A percentile compares a stretch with the other conserved stretches of the same genome.
Evolutionary conservation across 768 basidiomycete genomes (phyloP).

Genomic region (Rhizopogon vulgaris): DNA sequence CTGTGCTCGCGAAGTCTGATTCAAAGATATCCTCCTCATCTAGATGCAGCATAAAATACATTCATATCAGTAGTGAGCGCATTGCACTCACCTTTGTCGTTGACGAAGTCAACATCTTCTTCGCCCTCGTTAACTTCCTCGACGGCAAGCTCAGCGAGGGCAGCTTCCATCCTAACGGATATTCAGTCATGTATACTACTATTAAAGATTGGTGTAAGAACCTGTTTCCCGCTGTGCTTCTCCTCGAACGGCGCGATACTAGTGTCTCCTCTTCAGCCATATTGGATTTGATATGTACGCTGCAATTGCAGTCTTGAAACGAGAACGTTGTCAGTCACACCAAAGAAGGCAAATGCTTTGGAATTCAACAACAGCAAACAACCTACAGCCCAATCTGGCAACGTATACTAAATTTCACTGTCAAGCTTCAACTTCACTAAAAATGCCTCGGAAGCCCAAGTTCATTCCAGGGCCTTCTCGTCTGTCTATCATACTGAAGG

Average conservation of each 20-base stretch:
- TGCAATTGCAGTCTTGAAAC: background rate
- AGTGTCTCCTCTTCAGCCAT: constrained; percentile 5
- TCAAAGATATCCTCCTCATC: constrained; percentile 81
- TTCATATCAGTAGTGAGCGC: background rate
- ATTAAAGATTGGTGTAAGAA: constrained; percentile 19
- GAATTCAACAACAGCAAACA: constrained; percentile 20
- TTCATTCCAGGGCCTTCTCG: constrained; percentile 42
- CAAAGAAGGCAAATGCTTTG: constrained; percentile 7
- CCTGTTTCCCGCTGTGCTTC: constrained; percentile 80
- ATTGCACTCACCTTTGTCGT: constrained; percentile 47
- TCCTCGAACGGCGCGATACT: constrained; percentile 46
- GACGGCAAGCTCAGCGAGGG: constrained; percentile 50
- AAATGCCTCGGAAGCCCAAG: constrained; percentile 15
- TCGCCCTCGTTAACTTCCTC: constrained; percentile 54
- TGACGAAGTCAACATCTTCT: constrained; percentile 68
- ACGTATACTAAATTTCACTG: background rate
- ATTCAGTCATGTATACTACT: constrained; percentile 2
- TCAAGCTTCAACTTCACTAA: background rate
- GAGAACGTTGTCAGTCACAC: background rate
- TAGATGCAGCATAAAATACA: constrained; percentile 19
- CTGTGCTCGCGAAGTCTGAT: constrained; percentile 83
- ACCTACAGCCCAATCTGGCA: background rate
- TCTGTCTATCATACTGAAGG: constrained; percentile 47
- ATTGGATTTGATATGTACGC: background rate
- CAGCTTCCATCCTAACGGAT: constrained; percentile 61